Conservation (phyloP, 2,329 filamentous ascomycete species). For the Paecilomyces niveus region DNA sequence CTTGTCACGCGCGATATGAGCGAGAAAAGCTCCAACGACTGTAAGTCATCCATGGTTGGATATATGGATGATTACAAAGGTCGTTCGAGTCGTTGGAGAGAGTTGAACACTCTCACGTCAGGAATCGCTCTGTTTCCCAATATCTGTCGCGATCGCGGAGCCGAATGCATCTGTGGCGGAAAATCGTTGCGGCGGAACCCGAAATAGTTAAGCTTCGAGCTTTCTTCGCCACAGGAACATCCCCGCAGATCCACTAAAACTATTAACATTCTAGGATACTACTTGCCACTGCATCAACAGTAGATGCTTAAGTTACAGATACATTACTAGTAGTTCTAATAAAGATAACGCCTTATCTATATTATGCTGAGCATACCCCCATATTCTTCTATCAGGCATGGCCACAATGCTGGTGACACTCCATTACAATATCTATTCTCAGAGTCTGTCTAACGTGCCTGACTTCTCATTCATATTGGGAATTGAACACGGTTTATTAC, state of each 20-base stretch:
- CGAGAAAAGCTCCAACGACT: conserved; percentile 84
- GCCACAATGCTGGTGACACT: too few species aligned
- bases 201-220: background rate
- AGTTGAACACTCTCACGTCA: conserved; percentile 14
- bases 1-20: conserved; percentile 91
- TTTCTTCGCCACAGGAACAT: background rate
- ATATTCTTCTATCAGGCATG: too few species aligned
- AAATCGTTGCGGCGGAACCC: conserved; percentile 26
- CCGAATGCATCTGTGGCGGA: conserved; percentile 20
- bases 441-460: too few species aligned
- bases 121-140: conserved; percentile 2
- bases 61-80: background rate
- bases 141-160: conserved; percentile 7
- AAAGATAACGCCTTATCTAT: too few species aligned
- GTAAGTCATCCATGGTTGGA: conserved; percentile 72
- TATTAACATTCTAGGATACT: too few species aligned
- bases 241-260: background rate
- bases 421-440: too few species aligned
- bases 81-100: conserved; percentile 8
- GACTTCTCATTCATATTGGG: too few species aligned
- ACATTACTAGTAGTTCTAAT: too few species aligned
- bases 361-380: too few species aligned
- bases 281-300: too few species aligned
- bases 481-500: too few species aligned
- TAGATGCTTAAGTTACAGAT: too few species aligned